Conservation (phyloP, 176 grass and related monocot genomes). For the Oryza glumipatula region DNA sequence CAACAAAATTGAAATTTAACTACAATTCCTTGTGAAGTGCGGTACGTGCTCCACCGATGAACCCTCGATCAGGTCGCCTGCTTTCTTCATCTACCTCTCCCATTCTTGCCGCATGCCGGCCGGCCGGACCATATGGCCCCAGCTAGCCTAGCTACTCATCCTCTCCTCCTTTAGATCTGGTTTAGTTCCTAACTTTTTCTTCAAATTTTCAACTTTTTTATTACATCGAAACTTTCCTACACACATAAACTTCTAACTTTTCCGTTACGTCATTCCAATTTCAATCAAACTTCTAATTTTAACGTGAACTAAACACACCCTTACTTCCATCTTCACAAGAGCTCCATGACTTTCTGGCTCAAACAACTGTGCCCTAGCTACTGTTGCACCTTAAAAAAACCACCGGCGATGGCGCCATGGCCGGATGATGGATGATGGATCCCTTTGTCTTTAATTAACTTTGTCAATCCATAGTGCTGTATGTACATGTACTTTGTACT, state of each 20-base stretch:
- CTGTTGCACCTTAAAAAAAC: not conserved
- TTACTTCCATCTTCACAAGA: slow-evolving; percentile 10
- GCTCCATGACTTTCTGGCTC: slow-evolving; percentile 31
- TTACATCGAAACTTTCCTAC: no score
- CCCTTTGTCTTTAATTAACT: not conserved
- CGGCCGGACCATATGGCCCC: not conserved
- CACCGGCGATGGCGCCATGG: not conserved
- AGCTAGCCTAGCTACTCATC: not conserved
- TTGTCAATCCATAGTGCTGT: not conserved
- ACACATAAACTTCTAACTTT: no score
- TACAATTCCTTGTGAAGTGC: not conserved
- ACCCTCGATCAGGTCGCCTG: not conserved
- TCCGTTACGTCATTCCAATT: no score
- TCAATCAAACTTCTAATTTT: no score
- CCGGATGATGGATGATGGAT: not conserved
- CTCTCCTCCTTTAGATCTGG: not conserved
- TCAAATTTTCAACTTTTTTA: no score
- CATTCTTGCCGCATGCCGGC: not conserved
- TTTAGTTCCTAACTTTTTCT: no score
- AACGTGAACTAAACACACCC: no score
- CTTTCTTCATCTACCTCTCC: not conserved
- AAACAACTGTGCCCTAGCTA: not conserved
- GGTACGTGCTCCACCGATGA: not conserved
- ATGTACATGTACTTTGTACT: not conserved
- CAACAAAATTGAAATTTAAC: not conserved